Evolutionary conservation across 116 monocot genomes (phyloP).

Genomic region (Trichopus zeylanicus): DNA sequence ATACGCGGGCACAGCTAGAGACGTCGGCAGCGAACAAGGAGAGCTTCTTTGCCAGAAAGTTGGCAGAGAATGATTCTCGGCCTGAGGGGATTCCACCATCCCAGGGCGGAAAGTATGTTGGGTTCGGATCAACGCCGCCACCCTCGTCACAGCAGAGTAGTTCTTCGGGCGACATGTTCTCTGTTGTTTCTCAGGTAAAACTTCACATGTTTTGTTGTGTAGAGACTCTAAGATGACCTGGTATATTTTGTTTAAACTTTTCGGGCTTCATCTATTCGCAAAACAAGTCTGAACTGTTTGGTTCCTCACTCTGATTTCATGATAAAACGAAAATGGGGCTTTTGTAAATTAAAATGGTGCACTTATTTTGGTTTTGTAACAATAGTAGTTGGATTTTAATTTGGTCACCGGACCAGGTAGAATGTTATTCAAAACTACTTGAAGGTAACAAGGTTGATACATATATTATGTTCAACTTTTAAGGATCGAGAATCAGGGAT

Average conservation of each 20-base stretch:
- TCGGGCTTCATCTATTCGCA: neutral
- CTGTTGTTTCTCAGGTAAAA: constrained; percentile 81
- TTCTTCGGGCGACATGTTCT: constrained; percentile 53
- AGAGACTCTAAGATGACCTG: too few species aligned
- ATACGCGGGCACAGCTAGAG: constrained; percentile 57
- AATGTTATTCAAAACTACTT: too few species aligned
- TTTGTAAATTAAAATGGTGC: too few species aligned
- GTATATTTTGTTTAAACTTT: neutral
- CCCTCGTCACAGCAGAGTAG: constrained; percentile 19
- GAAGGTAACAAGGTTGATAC: too few species aligned
- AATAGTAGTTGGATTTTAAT: too few species aligned
- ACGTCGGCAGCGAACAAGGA: constrained; percentile 70
- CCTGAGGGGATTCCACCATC: constrained; percentile 83
- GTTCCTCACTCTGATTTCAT: too few species aligned
- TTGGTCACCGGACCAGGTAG: too few species aligned
- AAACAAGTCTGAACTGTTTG: too few species aligned
- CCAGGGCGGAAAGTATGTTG: constrained; percentile 87
- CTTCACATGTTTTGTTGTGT: neutral
- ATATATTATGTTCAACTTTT: too few species aligned
- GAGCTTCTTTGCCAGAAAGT: constrained; percentile 65
- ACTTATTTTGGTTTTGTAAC: too few species aligned
- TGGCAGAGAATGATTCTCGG: constrained; percentile 60
- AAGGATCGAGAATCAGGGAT: too few species aligned
- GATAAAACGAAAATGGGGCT: too few species aligned
- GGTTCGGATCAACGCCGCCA: constrained; percentile 64